phyloP scores from a whole-genome alignment of 2,329 filamentous ascomycete species.

The Neofusicoccum parvum region DNA sequence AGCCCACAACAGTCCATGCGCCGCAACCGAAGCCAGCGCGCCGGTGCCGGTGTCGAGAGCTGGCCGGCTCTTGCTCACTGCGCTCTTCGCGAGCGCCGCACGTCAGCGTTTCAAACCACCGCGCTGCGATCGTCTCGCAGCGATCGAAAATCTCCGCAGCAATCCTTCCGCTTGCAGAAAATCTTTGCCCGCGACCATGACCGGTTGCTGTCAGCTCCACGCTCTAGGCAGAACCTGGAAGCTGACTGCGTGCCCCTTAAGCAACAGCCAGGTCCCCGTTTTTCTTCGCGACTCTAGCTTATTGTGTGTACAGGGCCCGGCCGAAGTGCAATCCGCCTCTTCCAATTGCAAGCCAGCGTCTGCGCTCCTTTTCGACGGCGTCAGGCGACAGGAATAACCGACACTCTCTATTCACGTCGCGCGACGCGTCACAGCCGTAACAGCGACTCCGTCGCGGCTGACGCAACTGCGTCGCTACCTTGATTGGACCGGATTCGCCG shows the following conservation, averaged over 20 bases:
- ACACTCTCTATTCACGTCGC: not conserved
- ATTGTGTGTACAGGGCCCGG: not conserved
- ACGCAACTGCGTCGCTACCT: no score
- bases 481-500: conserved; percentile 4
- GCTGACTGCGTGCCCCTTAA: not conserved
- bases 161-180: not conserved
- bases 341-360: not conserved
- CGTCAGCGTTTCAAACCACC: conserved; percentile 4
- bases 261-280: not conserved
- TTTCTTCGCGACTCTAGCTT: not conserved
- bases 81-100: not conserved
- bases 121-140: not conserved
- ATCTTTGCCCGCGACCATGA: not conserved
- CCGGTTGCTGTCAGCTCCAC: no score
- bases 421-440: not conserved
- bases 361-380: not conserved
- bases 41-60: not conserved
- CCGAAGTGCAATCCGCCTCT: not conserved
- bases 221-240: not conserved
- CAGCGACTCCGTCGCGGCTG: not conserved
- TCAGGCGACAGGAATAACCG: not conserved
- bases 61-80: not conserved
- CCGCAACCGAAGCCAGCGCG: not conserved
- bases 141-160: not conserved
- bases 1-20: not conserved